These are phyloP conservation scores for Lasiosphaeria hispida DNA, from an alignment of 495 filamentous ascomycete species.

Conservation along the genomic window DNA sequence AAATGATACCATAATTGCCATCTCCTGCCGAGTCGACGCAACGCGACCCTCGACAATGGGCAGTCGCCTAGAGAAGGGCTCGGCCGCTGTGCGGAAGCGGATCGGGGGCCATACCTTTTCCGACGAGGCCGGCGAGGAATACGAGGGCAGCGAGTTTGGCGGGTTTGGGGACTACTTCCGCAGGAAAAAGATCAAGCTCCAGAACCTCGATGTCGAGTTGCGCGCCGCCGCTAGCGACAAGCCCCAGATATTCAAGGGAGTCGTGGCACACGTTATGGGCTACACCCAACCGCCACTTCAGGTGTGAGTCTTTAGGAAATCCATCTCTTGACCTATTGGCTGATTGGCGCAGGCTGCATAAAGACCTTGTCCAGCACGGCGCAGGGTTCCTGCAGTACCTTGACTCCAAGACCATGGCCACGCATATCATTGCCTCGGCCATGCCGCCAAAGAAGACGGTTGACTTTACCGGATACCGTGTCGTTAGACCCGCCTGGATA, in stretches of 20 bases:
- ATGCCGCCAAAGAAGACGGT: slow-evolving; percentile 88
- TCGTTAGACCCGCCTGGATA: slow-evolving; percentile 96
- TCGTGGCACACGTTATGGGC: slow-evolving; percentile 87
- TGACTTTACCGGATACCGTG: slow-evolving; percentile 80
- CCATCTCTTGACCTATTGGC: neutral
- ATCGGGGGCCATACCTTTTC: slow-evolving; percentile 67
- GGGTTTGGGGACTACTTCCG: slow-evolving; percentile 88
- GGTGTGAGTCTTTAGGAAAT: slow-evolving; percentile 43
- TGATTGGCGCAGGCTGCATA: slow-evolving; percentile 55
- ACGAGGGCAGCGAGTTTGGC: slow-evolving; percentile 80
- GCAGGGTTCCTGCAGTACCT: slow-evolving; percentile 92
- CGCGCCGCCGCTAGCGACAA: slow-evolving; percentile 63
- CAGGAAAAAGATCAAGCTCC: slow-evolving; percentile 91
- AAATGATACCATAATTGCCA: slow-evolving; percentile 19
- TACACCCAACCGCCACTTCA: slow-evolving; percentile 91
- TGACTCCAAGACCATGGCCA: slow-evolving; percentile 89
- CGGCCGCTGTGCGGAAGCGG: slow-evolving; percentile 73
- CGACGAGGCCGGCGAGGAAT: slow-evolving; percentile 83
- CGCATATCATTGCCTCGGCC: slow-evolving; percentile 89
- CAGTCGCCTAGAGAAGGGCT: slow-evolving; percentile 72
- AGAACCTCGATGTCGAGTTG: slow-evolving; percentile 84
- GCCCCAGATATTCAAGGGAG: slow-evolving; percentile 80
- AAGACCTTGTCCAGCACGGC: slow-evolving; percentile 82
- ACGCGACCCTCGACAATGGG: slow-evolving; percentile 56
- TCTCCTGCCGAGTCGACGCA: neutral